Percentiles rank a stretch among this genome's conserved stretches.
Evolutionary conservation across 2,329 filamentous ascomycete genomes (phyloP).

Genomic region (Neobulgaria alba): DNA sequence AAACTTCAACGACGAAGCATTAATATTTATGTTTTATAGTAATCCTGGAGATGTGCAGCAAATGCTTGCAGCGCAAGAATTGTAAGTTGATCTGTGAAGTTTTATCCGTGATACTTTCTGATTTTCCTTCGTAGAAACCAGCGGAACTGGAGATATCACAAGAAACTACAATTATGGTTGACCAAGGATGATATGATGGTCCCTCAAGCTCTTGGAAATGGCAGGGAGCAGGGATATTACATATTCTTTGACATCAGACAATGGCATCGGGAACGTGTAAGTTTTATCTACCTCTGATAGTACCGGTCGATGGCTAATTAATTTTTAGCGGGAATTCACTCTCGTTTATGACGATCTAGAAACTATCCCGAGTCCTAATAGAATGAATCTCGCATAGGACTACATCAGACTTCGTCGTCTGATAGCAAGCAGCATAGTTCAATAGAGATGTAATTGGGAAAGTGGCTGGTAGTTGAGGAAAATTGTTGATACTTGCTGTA

Average conservation of each 20-base stretch:
- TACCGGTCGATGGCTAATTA: slow-evolving; percentile 5
- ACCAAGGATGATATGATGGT: slow-evolving; percentile 61
- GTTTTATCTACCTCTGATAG: slow-evolving; percentile 23
- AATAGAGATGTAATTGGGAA: not conserved
- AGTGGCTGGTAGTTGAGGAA: not conserved
- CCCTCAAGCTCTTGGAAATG: slow-evolving; percentile 48
- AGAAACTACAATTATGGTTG: slow-evolving; percentile 57
- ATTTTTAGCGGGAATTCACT: slow-evolving; percentile 46
- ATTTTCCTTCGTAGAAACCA: slow-evolving; percentile 42
- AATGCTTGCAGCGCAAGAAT: slow-evolving; percentile 52
- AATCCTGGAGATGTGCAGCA: slow-evolving; percentile 55
- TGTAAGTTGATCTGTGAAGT: slow-evolving; percentile 41
- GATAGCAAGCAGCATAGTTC: not conserved
- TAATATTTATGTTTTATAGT: slow-evolving; percentile 64
- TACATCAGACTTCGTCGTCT: too few species aligned
- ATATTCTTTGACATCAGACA: slow-evolving; percentile 55
- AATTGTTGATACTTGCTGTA: slow-evolving; percentile 4
- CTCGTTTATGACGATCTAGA: slow-evolving; percentile 55
- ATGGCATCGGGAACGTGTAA: slow-evolving; percentile 56
- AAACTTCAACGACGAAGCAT: slow-evolving; percentile 59
- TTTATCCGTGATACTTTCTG: too few species aligned
- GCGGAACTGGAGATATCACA: slow-evolving; percentile 62
- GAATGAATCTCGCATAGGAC: too few species aligned
- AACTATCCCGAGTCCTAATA: slow-evolving; percentile 32
- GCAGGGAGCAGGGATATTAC: slow-evolving; percentile 57